Evolutionary conservation across 768 basidiomycete genomes (phyloP).

Genomic region (Tricholomella constricta): DNA sequence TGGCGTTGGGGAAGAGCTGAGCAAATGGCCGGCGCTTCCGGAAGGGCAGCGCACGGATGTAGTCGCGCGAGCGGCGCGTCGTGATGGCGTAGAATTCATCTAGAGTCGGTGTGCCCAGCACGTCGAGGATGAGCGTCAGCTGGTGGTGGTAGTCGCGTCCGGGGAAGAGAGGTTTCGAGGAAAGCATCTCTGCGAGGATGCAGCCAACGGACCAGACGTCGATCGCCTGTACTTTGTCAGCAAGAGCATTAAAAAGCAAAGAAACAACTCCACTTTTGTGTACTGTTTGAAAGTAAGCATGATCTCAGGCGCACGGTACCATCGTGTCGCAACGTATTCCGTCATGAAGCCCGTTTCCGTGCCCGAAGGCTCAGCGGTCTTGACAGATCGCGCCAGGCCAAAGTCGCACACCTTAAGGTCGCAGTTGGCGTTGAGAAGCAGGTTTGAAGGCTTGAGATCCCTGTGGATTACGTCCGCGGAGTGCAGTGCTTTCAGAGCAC

Average conservation of each 20-base stretch:
- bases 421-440: constrained; percentile 96
- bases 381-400: constrained; percentile 89
- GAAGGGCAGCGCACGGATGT: constrained; percentile 94
- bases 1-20: constrained; percentile 89
- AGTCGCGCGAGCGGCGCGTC: constrained; percentile 88
- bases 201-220: constrained; percentile 89
- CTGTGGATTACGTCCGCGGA: constrained; percentile 96
- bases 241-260: constrained; percentile 7
- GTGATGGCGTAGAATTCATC: constrained; percentile 99
- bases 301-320: constrained; percentile 99
- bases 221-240: constrained; percentile 55
- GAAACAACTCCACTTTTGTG: constrained; percentile 65
- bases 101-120: constrained; percentile 93
- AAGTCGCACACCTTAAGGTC: constrained; percentile 97
- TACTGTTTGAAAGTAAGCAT: constrained; percentile 99
- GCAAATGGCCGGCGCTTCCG: constrained; percentile 83
- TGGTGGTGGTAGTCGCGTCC: constrained; percentile 98
- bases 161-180: constrained; percentile 94
- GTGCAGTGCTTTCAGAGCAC: constrained; percentile 94
- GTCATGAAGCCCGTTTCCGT: constrained; percentile 92
- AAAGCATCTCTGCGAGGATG: constrained; percentile 96
- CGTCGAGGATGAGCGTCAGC: constrained; percentile 91
- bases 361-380: constrained; percentile 81
- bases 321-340: constrained; percentile 96
- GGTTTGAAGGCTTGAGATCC: constrained; percentile 96